phyloP scores from a whole-genome alignment of 1,284 basidiomycete species.

The Kalmanozyma brasiliensis region DNA sequence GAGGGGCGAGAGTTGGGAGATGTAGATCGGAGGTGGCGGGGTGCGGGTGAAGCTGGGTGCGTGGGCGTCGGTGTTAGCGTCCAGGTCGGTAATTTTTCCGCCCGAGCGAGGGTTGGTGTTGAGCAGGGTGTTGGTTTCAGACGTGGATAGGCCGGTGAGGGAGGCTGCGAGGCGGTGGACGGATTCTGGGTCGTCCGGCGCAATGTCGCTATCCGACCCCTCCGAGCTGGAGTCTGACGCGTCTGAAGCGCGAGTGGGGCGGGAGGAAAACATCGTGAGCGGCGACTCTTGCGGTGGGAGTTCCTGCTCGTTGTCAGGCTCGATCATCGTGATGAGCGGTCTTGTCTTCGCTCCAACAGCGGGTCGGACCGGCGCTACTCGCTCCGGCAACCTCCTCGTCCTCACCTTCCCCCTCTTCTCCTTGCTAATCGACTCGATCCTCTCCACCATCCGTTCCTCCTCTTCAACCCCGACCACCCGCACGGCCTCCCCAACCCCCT shows the following conservation, averaged over 20 bases:
- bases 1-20: slow-evolving; percentile 66
- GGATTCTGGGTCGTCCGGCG: slow-evolving; percentile 1
- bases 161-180: slow-evolving; percentile 37
- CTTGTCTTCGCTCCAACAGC: neutral
- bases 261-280: slow-evolving; percentile 19
- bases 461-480: slow-evolving; percentile 5
- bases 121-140: slow-evolving; percentile 8
- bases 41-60: slow-evolving; percentile 45
- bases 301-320: slow-evolving; percentile 13
- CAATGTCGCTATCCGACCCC: slow-evolving; percentile 12
- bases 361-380: slow-evolving; percentile 8
- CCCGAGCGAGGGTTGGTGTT: neutral
- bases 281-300: neutral
- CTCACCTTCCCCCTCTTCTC: slow-evolving; percentile 3
- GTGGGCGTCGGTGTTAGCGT: slow-evolving; percentile 24
- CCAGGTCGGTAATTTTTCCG: slow-evolving; percentile 2
- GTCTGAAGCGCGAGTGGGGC: too few species aligned
- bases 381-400: slow-evolving; percentile 14
- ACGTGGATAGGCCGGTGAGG: slow-evolving; percentile 17
- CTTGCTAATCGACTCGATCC: too few species aligned
- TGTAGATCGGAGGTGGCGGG: slow-evolving; percentile 67
- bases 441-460: neutral
- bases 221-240: slow-evolving; percentile 6
- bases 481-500: neutral
- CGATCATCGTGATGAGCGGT: slow-evolving; percentile 41